These are phyloP conservation scores for Epichloe baconii DNA, from an alignment of 2,329 filamentous ascomycete species.

Conservation along the genomic window DNA sequence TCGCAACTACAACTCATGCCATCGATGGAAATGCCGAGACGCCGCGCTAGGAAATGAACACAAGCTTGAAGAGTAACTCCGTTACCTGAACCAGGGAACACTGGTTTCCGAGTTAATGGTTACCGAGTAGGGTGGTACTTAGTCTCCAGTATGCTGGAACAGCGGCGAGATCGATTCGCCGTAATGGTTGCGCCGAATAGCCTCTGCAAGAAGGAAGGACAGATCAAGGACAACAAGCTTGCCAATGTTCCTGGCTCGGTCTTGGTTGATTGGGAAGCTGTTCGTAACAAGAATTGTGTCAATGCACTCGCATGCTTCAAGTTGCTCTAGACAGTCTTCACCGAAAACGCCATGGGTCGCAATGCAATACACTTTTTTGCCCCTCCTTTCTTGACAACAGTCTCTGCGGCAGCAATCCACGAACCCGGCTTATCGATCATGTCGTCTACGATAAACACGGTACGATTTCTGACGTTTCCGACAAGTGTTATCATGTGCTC, in stretches of 20 bases:
- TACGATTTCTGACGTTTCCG: slow-evolving; percentile 76
- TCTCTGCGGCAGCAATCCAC: slow-evolving; percentile 96
- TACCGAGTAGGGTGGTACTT: slow-evolving; percentile 10
- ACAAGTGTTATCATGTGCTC: slow-evolving; percentile 98
- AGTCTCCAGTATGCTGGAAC: slow-evolving; percentile 54
- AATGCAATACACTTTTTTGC: slow-evolving; percentile 91
- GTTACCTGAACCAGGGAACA: background rate
- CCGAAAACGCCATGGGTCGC: slow-evolving; percentile 94
- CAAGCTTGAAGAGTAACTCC: background rate
- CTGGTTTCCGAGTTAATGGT: slow-evolving; percentile 1
- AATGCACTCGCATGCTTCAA: slow-evolving; percentile 88
- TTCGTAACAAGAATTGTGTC: slow-evolving; percentile 92
- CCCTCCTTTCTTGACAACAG: slow-evolving; percentile 80
- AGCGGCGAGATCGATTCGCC: slow-evolving; percentile 67
- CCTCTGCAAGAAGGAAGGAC: slow-evolving; percentile 76
- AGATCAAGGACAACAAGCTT: slow-evolving; percentile 88
- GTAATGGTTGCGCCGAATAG: slow-evolving; percentile 91
- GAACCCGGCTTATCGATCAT: slow-evolving; percentile 97
- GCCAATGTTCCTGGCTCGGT: slow-evolving; percentile 54
- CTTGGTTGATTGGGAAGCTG: slow-evolving; percentile 79
- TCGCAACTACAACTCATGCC: background rate
- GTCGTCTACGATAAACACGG: slow-evolving; percentile 92
- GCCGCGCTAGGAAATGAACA: slow-evolving; percentile 21
- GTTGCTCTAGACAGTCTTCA: slow-evolving; percentile 74
- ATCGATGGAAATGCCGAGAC: slow-evolving; percentile 13